Evolutionary conservation across 768 basidiomycete genomes (phyloP).

Genomic region (Candolleomyces efflorescens): DNA sequence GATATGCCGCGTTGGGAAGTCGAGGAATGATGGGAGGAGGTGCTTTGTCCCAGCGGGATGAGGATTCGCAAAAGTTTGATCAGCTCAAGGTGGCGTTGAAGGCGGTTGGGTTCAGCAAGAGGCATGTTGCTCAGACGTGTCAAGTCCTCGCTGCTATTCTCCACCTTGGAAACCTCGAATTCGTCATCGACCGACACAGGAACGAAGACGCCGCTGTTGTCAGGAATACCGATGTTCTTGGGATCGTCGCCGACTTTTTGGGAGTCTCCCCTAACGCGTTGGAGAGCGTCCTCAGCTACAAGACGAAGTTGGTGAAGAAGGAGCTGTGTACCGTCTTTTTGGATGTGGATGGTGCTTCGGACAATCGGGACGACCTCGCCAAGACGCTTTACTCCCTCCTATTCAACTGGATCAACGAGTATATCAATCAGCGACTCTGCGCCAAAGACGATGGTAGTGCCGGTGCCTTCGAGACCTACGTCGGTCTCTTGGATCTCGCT

Average conservation of each 20-base stretch:
- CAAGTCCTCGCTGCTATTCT: slow-evolving; percentile 94
- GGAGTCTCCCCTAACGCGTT: slow-evolving; percentile 72
- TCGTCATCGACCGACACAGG: slow-evolving; percentile 73
- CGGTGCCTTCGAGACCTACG: slow-evolving; percentile 89
- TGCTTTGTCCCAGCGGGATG: slow-evolving; percentile 51
- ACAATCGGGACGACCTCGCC: slow-evolving; percentile 92
- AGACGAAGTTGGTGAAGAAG: slow-evolving; percentile 89
- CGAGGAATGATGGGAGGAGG: slow-evolving; percentile 13
- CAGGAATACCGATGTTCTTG: slow-evolving; percentile 77
- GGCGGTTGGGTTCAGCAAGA: slow-evolving; percentile 88
- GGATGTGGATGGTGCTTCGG: slow-evolving; percentile 88
- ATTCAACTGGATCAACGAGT: slow-evolving; percentile 95
- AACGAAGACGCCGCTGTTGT: slow-evolving; percentile 95
- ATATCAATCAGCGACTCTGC: slow-evolving; percentile 93
- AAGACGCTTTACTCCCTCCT: slow-evolving; percentile 91
- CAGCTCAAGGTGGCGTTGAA: slow-evolving; percentile 95
- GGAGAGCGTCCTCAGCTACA: slow-evolving; percentile 83
- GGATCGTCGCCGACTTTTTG: slow-evolving; percentile 85
- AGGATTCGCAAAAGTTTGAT: slow-evolving; percentile 86
- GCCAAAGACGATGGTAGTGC: slow-evolving; percentile 4
- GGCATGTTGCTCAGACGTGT: slow-evolving; percentile 92
- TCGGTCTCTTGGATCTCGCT: slow-evolving; percentile 92
- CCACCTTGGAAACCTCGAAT: slow-evolving; percentile 94
- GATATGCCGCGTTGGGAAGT: not conserved
- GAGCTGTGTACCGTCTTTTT: slow-evolving; percentile 97